Percentiles rank a stretch among this genome's conserved stretches.
Evolutionary conservation across 768 basidiomycete species (phyloP).

Genomic region (Xerocomus brunneocitrinus): DNA sequence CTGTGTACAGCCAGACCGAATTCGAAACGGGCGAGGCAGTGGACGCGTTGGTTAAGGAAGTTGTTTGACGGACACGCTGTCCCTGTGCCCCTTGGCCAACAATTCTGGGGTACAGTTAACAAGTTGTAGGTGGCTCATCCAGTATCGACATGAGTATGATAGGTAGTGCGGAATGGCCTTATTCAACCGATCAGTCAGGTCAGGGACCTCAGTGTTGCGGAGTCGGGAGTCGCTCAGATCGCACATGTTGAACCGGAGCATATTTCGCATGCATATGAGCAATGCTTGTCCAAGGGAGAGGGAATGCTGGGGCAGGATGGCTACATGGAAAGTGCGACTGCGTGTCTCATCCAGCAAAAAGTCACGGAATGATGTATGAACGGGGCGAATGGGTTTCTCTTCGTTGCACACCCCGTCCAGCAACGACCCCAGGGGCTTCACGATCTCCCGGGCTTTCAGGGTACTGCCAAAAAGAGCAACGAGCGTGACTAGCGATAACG

Average conservation of each 20-base stretch:
- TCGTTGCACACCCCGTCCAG: background rate
- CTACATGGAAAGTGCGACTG: background rate
- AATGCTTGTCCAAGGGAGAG: background rate
- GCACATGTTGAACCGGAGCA: slow-evolving; percentile 6
- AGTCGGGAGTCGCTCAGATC: background rate
- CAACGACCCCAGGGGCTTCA: too few species aligned
- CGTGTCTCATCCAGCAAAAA: background rate
- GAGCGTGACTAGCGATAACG: background rate
- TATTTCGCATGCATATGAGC: background rate
- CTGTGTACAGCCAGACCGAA: too few species aligned
- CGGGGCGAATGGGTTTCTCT: background rate
- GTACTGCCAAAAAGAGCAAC: too few species aligned
- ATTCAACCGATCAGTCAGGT: background rate
- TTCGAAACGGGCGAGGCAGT: too few species aligned
- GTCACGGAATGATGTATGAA: slow-evolving; percentile 1
- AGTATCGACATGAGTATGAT: too few species aligned
- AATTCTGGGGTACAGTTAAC: background rate
- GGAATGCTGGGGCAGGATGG: background rate
- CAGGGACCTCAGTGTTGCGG: background rate
- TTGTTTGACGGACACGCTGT: too few species aligned
- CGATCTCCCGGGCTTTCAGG: too few species aligned
- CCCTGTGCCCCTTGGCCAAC: background rate
- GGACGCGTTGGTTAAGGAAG: too few species aligned
- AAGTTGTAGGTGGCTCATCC: slow-evolving; percentile 2
- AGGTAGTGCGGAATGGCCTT: background rate